Conservation (phyloP, 192 early-diverging fungal species). For the Blastocladiella britannica region DNA sequence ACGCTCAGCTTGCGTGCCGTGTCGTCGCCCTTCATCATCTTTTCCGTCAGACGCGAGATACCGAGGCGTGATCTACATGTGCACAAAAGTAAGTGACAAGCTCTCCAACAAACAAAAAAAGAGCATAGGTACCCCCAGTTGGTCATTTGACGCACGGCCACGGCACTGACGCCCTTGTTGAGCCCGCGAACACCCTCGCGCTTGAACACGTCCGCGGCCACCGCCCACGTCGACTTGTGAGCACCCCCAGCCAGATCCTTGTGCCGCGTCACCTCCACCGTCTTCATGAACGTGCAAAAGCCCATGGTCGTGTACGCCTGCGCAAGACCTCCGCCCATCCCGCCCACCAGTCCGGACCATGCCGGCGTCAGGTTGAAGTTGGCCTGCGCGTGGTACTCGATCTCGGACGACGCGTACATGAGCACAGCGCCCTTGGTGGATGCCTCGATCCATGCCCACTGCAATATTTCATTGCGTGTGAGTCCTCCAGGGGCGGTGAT, state of each 20-base stretch:
- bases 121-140: constrained; percentile 83
- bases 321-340: constrained; percentile 82
- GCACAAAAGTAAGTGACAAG: background rate
- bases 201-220: constrained; percentile 76
- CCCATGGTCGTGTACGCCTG: constrained; percentile 99
- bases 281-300: constrained; percentile 99
- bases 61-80: constrained; percentile 7
- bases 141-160: constrained; percentile 86
- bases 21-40: constrained; percentile 31
- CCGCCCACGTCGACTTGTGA: constrained; percentile 49
- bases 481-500: too few relatives aligned
- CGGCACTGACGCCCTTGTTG: constrained; percentile 98
- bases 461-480: too few relatives aligned
- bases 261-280: constrained; percentile 92
- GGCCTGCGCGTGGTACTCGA: constrained; percentile 36
- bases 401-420: constrained; percentile 46
- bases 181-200: constrained; percentile 85
- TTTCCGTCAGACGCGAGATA: constrained; percentile 50
- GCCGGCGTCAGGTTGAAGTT: constrained; percentile 13
- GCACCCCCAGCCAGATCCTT: constrained; percentile 45
- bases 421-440: constrained; percentile 61
- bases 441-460: constrained; percentile 61
- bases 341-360: constrained; percentile 71
- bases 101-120: background rate
- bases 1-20: constrained; percentile 32